Evolutionary conservation across 176 grass and related monocot genomes (phyloP), one percentile per base, ranked within the genome.

Genomic region (Juncus inflexus): DNA sequence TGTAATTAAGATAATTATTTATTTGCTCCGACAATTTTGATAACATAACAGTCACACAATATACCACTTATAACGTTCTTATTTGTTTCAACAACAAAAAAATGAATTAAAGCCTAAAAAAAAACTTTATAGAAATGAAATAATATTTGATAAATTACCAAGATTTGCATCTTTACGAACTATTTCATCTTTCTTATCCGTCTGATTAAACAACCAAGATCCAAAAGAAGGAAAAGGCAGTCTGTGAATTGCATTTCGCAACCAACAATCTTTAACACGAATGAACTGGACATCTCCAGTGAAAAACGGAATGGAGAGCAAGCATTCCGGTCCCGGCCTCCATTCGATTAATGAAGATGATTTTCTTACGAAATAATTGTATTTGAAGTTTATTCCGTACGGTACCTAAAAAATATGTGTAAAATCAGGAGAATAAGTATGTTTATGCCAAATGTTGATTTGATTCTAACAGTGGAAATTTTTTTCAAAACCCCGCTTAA

Each of bases 361-460:
- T 42, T 79, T 73, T 69, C 79, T 84, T 81, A 88, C 53, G 76
- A 96, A 90, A 88, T 96, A 96, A 78, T 91, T 96, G 69, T 96
- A 96, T 72, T 83, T 91, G 74, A 96, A 91, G 87, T 91, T 79
- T 42, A 88, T 86, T 39, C 87, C 87, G 80, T 73, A 86, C 60
- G 87, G 87, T 74, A 96, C 92, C 92, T 96, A 76, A 74, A 76
- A 47, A 84, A 80, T 3, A 55, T 41, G 39, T 43, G 67, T 37
- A 53, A 74, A 42, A 37, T 67, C 38, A 16, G 66, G 63, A 60
- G 49, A 40, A 37, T 59, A 70, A 38, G 49, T 10, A 57, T 70
- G 62, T 40, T 35, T 42, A 55, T 7, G 51, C 63, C 39, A 49
- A 35, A 7, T 53, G 35, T 12, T 40, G 40, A 47, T 47, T 47